A percentile compares a stretch with the other conserved stretches of the same genome.
These are phyloP conservation scores for Candida dajiaensis DNA, from an alignment of 805 yeast species.

Conservation along the genomic window DNA sequence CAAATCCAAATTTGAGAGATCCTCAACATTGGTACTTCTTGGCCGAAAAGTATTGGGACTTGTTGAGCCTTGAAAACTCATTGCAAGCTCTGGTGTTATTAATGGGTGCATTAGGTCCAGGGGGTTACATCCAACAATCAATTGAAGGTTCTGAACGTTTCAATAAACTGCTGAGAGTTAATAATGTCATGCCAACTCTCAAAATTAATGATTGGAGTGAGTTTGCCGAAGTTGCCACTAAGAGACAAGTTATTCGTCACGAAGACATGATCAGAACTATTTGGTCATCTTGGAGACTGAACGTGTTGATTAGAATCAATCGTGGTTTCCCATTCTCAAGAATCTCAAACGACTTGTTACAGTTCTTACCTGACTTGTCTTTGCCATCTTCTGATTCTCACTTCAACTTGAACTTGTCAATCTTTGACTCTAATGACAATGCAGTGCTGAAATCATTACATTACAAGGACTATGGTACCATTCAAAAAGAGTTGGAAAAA, in stretches of 20 bases:
- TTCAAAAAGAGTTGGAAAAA: conserved; percentile 11
- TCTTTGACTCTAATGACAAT: conserved; percentile 16
- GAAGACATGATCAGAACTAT: conserved; percentile 29
- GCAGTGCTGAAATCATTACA: conserved; percentile 8
- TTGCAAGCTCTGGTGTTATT: conserved; percentile 25
- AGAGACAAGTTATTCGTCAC: conserved; percentile 28
- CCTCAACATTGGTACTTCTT: conserved; percentile 33
- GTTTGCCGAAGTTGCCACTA: conserved; percentile 23
- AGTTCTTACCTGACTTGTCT: conserved; percentile 28
- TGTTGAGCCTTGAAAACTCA: conserved; percentile 23
- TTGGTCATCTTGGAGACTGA: conserved; percentile 35
- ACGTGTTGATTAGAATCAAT: conserved; percentile 28
- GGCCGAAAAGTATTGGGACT: conserved; percentile 28
- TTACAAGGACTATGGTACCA: conserved; percentile 14
- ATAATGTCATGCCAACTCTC: conserved; percentile 11
- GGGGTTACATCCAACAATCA: conserved; percentile 23
- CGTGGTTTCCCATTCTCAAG: conserved; percentile 31
- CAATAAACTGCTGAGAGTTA: conserved; percentile 14
- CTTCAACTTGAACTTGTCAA: conserved; percentile 16
- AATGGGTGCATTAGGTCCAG: conserved; percentile 26
- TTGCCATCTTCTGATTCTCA: conserved; percentile 26
- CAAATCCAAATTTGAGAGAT: conserved; percentile 23
- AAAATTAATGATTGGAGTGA: conserved; percentile 22
- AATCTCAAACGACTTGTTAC: conserved; percentile 15
- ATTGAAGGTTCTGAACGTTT: conserved; percentile 25